These are phyloP conservation scores for Kodamaea leandrae DNA, from an alignment of 805 yeast species.

Conservation along the genomic window DNA sequence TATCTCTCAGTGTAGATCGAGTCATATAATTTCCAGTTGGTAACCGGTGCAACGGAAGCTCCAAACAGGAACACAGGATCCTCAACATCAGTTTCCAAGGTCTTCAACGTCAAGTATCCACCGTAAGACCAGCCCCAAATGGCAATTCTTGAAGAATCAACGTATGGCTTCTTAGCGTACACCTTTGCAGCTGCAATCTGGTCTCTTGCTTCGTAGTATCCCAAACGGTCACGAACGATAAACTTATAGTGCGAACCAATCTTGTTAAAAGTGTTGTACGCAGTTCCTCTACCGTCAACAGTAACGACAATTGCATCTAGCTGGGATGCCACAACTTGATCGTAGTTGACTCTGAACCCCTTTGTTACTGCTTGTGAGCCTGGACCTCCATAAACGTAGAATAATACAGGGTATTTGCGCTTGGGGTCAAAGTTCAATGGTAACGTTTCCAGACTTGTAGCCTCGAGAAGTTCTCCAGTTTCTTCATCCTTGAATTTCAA, in stretches of 20 bases:
- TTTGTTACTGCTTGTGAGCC: conserved; percentile 81
- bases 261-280: conserved; percentile 66
- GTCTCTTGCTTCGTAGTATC: conserved; percentile 78
- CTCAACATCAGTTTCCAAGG: conserved; percentile 65
- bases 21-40: conserved; percentile 73
- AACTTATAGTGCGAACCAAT: conserved; percentile 59
- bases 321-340: conserved; percentile 73
- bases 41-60: conserved; percentile 83
- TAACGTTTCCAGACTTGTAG: conserved; percentile 70
- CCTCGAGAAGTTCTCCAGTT: conserved; percentile 44
- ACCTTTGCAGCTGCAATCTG: conserved; percentile 80
- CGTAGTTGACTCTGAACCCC: conserved; percentile 58
- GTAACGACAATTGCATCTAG: conserved; percentile 84
- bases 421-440: conserved; percentile 68
- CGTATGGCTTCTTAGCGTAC: conserved; percentile 62
- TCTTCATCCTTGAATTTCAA: conserved; percentile 49
- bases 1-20: conserved; percentile 79
- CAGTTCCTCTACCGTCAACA: conserved; percentile 97
- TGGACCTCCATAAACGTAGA: conserved; percentile 94
- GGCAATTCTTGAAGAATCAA: conserved; percentile 58
- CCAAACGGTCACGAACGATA: conserved; percentile 76
- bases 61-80: conserved; percentile 63
- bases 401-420: conserved; percentile 77
- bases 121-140: conserved; percentile 93
- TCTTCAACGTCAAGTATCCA: conserved; percentile 72